phyloP scores from a whole-genome alignment of 306 rosid genomes.

The Prunus armeniaca region DNA sequence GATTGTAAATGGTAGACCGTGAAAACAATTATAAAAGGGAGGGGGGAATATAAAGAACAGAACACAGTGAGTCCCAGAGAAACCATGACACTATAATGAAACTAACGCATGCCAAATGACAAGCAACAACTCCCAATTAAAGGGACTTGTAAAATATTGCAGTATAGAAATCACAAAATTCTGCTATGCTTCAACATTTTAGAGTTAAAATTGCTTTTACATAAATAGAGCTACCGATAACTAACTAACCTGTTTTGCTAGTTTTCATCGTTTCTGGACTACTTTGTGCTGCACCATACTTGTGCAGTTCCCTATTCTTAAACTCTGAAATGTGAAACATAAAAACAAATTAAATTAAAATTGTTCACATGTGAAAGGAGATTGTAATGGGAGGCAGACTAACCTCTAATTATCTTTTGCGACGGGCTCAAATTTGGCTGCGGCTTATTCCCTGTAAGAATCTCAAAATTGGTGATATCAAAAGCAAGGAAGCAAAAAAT shows the following conservation, averaged over 20 bases:
- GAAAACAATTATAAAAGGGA: conserved; percentile 3
- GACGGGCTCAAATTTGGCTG: conserved; percentile 64
- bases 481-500: not conserved
- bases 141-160: not conserved
- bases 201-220: not conserved
- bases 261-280: conserved; percentile 48
- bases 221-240: not conserved
- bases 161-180: not conserved
- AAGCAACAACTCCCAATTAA: not conserved
- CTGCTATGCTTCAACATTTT: not conserved
- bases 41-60: not conserved
- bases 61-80: not conserved
- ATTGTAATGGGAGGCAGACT: not conserved
- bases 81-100: conserved; percentile 11
- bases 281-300: conserved; percentile 56
- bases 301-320: conserved; percentile 66
- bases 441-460: conserved; percentile 15
- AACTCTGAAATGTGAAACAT: conserved; percentile 54
- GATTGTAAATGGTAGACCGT: conserved; percentile 22
- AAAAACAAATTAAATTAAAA: not conserved
- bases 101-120: not conserved
- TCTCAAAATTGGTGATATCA: not conserved
- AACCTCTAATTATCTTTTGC: conserved; percentile 73
- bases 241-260: conserved; percentile 50
- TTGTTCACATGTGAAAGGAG: not conserved